Evolutionary conservation across 805 yeast species (phyloP), one percentile per base, ranked within the genome.

Genomic region (Candida germanica): DNA sequence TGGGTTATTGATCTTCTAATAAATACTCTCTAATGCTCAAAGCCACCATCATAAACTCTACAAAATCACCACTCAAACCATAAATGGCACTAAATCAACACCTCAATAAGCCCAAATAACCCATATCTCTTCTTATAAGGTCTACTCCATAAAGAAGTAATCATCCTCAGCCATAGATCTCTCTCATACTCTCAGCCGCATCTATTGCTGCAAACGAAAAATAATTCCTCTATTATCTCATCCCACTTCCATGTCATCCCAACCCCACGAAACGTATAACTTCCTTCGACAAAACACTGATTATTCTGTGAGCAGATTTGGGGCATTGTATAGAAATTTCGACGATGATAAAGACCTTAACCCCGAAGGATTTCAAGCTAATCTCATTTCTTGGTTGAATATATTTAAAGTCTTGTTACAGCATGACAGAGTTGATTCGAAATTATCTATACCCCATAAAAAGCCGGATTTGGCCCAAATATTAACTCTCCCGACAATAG

Each of bases 281-380:
- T 29, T 38, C n/a, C 31, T 38, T 18, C 33, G 33, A 17, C 9
- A 21, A 8, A 38, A 38, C 19, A 30, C 38, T 3, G 11, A 27
- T 12, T 39, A 31, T 14, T 39, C 45, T 13, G 33, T 39, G 9
- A 31, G 31, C 18, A 23, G 48, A 15, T 31, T 44, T 5, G 46
- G 45, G 6, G 43, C 40, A 2, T 21, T 67, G 6, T 67, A 65
- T 40, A 57, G 65, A 8, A 54, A 67, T 44, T 67, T 65, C 40
- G 42, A 43, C 2, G 47, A 46, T 5, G 51, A 53, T 9, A 52
- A 54, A 32, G 52, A 51, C 6, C 41, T 63, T 35, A 67, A 67
- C 46, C 65, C 66, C 0, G 72, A 66, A 34, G 73, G 73, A 2
- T 67, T 45, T 37, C 64, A 63, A 7, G 73, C 73, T 17, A 67